A percentile compares a stretch with the other conserved stretches of the same genome.
Evolutionary conservation across 2,329 filamentous ascomycete genomes (phyloP).

Genomic region (Pseudogymnoascus pannorum): DNA sequence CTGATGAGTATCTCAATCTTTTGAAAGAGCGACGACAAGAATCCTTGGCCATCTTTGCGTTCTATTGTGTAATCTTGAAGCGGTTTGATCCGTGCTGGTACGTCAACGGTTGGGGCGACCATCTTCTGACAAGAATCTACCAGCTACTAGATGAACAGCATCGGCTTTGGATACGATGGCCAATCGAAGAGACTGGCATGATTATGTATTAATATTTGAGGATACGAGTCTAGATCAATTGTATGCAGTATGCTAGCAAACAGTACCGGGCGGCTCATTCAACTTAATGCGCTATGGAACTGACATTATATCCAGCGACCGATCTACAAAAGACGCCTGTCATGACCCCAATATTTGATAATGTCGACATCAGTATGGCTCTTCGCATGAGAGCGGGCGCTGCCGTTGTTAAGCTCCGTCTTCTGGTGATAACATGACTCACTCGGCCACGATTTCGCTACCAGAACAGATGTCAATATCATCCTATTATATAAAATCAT

Average conservation of each 20-base stretch:
- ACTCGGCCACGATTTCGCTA: background rate
- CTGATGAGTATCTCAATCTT: slow-evolving; percentile 32
- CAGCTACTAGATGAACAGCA: slow-evolving; percentile 32
- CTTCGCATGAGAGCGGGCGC: background rate
- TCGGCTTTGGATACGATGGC: slow-evolving; percentile 31
- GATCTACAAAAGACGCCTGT: background rate
- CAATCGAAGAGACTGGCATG: slow-evolving; percentile 26
- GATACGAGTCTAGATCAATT: background rate
- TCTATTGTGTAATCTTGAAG: slow-evolving; percentile 31
- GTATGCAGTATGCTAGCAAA: background rate
- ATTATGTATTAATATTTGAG: background rate
- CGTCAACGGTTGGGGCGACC: slow-evolving; percentile 31
- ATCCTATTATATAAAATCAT: background rate
- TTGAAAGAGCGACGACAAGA: slow-evolving; percentile 29
- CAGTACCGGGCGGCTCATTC: background rate
- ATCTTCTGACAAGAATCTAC: slow-evolving; percentile 30
- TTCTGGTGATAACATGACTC: background rate
- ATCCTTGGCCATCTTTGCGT: slow-evolving; percentile 31
- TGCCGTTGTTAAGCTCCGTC: background rate
- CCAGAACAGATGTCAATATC: no score
- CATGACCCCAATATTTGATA: background rate
- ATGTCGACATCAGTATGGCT: background rate
- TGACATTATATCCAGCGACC: background rate
- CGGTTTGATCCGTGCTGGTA: slow-evolving; percentile 31
- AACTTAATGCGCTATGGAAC: background rate